Percentiles rank a stretch among this genome's conserved stretches.
Conservation (phyloP, 345 rosid genomes). For the Eucalyptus sp. region DNA sequence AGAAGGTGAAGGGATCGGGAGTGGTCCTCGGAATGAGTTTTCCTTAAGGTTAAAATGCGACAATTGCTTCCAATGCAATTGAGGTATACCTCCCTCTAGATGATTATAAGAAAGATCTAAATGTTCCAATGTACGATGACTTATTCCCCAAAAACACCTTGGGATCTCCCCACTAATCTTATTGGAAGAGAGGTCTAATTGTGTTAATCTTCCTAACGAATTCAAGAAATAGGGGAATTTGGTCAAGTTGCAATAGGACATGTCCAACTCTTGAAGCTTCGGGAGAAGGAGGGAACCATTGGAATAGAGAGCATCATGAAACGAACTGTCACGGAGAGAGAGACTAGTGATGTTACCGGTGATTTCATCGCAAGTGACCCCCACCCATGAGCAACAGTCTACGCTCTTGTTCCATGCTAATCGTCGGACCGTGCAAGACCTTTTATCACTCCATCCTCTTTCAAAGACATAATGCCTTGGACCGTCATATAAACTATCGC, state of each 20-base stretch:
- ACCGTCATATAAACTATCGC: too few relatives aligned
- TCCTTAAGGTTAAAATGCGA: accelerated
- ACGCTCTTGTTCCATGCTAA: neutral
- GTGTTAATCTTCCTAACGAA: accelerated
- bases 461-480: too few relatives aligned
- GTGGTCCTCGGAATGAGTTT: too few relatives aligned
- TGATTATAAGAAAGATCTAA: neutral
- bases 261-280: accelerated
- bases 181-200: accelerated
- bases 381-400: accelerated
- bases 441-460: too few relatives aligned
- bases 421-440: too few relatives aligned
- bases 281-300: accelerated
- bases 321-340: accelerated
- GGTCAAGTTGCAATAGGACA: accelerated
- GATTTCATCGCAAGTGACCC: accelerated
- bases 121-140: accelerated
- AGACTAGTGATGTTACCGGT: accelerated
- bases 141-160: neutral
- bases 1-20: too few relatives aligned
- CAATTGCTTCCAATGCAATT: neutral
- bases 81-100: neutral
- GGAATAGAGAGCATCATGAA: too few relatives aligned
- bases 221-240: neutral
- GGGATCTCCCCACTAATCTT: neutral